phyloP scores from a whole-genome alignment of 805 yeast genomes.

The Spathaspora boniae region DNA sequence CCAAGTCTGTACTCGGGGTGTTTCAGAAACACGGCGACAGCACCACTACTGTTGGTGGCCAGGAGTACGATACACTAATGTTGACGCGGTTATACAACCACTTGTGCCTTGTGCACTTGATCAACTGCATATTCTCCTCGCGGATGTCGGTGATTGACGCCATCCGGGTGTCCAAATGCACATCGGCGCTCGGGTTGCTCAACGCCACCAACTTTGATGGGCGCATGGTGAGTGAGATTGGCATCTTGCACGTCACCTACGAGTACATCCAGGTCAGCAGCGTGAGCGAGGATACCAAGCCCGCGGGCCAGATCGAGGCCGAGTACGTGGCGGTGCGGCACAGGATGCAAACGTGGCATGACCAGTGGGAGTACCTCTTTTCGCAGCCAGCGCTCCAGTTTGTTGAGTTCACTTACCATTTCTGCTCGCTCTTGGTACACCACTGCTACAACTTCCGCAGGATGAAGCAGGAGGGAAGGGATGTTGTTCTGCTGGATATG shows the following conservation, averaged over 20 bases:
- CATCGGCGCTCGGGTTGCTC: slow-evolving; percentile 52
- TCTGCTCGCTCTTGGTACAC: slow-evolving; percentile 50
- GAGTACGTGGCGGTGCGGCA: slow-evolving; percentile 36
- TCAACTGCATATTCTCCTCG: slow-evolving; percentile 64
- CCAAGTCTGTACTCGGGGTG: slow-evolving; percentile 46
- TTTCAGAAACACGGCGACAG: slow-evolving; percentile 12
- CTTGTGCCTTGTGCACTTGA: slow-evolving; percentile 61
- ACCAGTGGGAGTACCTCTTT: slow-evolving; percentile 66
- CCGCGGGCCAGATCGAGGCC: slow-evolving; percentile 16
- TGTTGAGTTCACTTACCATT: slow-evolving; percentile 67
- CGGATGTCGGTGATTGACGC: slow-evolving; percentile 61
- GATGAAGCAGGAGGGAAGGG: slow-evolving; percentile 4
- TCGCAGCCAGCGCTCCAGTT: slow-evolving; percentile 72
- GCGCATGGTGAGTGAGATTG: slow-evolving; percentile 75
- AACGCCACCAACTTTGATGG: slow-evolving; percentile 76
- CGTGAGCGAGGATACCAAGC: neutral
- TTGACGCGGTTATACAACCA: slow-evolving; percentile 70
- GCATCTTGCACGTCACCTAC: slow-evolving; percentile 56
- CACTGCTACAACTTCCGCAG: slow-evolving; percentile 34
- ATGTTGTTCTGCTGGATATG: neutral
- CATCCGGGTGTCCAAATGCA: slow-evolving; percentile 54
- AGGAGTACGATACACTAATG: slow-evolving; percentile 51
- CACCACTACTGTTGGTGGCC: slow-evolving; percentile 25
- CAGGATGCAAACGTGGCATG: slow-evolving; percentile 59
- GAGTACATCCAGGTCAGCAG: slow-evolving; percentile 44